A percentile compares a stretch with the other conserved stretches of the same genome.
Conservation (phyloP, 805 yeast species). For the Komagataella populi region DNA sequence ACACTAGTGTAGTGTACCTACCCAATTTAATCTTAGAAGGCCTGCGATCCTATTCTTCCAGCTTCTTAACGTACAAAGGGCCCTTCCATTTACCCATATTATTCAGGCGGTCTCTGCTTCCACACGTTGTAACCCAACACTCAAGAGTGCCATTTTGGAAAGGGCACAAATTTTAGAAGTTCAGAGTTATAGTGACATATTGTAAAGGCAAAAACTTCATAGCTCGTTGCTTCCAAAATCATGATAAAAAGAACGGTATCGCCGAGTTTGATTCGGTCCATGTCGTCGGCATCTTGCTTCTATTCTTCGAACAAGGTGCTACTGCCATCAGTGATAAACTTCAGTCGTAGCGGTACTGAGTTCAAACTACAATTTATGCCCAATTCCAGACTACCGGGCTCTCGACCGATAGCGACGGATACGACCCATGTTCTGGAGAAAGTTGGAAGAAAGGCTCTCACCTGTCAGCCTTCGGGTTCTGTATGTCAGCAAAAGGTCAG, state of each 20-base stretch:
- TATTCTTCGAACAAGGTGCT: constrained; percentile 12
- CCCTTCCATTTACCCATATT: not conserved
- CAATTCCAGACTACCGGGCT: constrained; percentile 10
- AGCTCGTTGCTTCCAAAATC: not conserved
- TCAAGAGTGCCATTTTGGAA: not conserved
- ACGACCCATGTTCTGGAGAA: constrained; percentile 13
- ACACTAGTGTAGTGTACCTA: not conserved
- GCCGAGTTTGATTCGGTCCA: not conserved
- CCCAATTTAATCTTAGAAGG: not conserved
- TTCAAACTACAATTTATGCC: constrained; percentile 12
- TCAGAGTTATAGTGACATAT: not conserved
- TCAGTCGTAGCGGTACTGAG: not conserved
- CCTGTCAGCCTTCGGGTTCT: constrained; percentile 23
- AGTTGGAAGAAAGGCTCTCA: constrained; percentile 29
- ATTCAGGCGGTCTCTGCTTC: not conserved
- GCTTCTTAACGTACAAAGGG: not conserved
- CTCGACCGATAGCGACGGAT: not conserved
- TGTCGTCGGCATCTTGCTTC: constrained; percentile 4
- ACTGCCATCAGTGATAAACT: not conserved
- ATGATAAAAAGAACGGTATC: constrained; percentile 4
- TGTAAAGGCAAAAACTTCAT: not conserved
- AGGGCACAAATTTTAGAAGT: not conserved
- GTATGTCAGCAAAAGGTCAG: not conserved
- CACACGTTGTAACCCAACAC: not conserved
- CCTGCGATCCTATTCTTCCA: not conserved